phyloP scores from a whole-genome alignment of 106 monocot species.

The Acorus calamus region DNA sequence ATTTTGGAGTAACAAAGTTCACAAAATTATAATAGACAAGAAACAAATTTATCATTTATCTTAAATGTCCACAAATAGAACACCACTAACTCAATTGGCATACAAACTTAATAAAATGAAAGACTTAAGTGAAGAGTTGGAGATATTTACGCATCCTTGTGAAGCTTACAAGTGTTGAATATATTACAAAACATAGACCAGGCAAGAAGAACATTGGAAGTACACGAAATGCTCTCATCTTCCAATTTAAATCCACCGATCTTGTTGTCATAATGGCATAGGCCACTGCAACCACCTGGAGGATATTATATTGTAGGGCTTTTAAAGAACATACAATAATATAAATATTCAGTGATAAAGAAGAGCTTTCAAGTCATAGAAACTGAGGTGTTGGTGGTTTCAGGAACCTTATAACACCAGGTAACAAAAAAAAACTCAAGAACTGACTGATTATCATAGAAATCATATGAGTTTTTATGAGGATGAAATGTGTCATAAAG shows the following conservation, averaged over 20 bases:
- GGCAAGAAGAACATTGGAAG: conserved; percentile 59
- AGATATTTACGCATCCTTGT: conserved; percentile 62
- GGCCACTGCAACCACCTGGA: conserved; percentile 43
- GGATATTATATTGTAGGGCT: not conserved
- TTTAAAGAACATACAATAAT: not conserved
- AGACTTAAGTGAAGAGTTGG: conserved; percentile 3
- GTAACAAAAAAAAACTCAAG: no score
- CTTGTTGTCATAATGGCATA: conserved; percentile 49
- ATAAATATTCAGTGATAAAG: not conserved
- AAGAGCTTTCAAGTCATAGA: no score
- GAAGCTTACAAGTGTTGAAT: conserved; percentile 34
- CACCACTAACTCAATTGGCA: not conserved
- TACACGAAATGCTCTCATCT: conserved; percentile 43
- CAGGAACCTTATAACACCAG: no score
- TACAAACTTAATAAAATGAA: not conserved
- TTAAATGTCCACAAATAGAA: not conserved
- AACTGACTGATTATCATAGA: no score
- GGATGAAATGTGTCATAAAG: no score
- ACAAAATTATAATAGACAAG: no score
- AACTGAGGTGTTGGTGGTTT: no score
- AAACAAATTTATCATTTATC: not conserved
- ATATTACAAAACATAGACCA: conserved; percentile 34
- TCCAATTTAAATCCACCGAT: conserved; percentile 36
- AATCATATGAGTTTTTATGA: no score
- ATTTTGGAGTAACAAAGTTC: no score